Base-by-base conservation (phyloP, 768 basidiomycete species). In the Sarcodon sp. region DNA sequence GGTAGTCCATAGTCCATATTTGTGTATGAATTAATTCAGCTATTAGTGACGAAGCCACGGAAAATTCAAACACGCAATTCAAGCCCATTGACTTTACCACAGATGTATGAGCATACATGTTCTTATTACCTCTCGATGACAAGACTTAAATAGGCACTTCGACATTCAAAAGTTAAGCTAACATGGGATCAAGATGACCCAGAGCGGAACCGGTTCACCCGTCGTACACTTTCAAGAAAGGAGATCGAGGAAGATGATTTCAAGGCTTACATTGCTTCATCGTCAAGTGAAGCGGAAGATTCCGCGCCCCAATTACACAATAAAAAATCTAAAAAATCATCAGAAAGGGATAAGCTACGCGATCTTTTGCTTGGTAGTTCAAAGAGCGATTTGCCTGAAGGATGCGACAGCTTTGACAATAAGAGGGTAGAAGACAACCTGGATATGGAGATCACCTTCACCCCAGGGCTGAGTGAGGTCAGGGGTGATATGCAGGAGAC, bases 101-200 rank as follows among this genome's bases (percentile, higher is more conserved):
- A 2, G 88, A 94, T 59, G 93, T 92, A 58, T 61, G 87, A 68
- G 7, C 8, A 41, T 9, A 27, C 9, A 31, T 35, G 50, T 34
- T 12, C 15, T 33, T 10, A 31, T 44, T n/a, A 13, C n/a, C 10
- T 36, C 8, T 34, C 15, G 9, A 11, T 35, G 12, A 13, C 6
- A 35, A 33, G 35, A 7, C 31, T 21, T 18, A 32, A 11, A 7
- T 53, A 97, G 92, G 94, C 94, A 8, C 77, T 99, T 5, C 85
- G 94, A 5, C 93, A 98, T 61, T 99, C 96, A 11, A 96, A 91
- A 69, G 94, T 98, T 51, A 96, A 89, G 59, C 75, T 98, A 33
- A 96, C 93, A 4, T 99, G 96, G 96, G 96, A 99, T 54, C 88
- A 92, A 47, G 96, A 98, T 62, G 93, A 98, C 55, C 83, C 87